Base-by-base conservation (phyloP, 345 rosid genomes). In the Firmiana major region DNA sequence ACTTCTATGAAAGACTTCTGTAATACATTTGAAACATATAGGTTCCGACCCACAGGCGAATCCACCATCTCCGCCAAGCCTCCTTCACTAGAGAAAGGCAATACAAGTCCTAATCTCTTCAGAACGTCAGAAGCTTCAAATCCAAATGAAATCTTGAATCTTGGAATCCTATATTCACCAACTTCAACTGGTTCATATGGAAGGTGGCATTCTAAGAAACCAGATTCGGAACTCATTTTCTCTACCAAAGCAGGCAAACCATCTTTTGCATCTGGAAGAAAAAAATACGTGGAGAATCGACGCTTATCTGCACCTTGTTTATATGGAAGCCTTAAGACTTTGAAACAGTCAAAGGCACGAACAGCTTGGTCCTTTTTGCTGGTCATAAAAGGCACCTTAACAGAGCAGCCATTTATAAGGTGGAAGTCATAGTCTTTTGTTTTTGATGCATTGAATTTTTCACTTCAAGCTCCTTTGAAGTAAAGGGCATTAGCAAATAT, bases 311-410 rank as follows among this genome's bases (percentile, higher is more conserved):
- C 45, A 42, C 82, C 78, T 19, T 58, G 72, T 63, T 75, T 62
- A 69, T 83, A 83, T 7, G 86, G 86, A 34, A 84, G 60, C 38
- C 77, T 58, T 34, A 82, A 72, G 54, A 85, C 63, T 17, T 78
- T 69, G 51, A 60, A 81, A 16, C 79, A 75, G 22, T 80, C 75
- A 31, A 1, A 36, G 73, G 85, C 85, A 0, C 79, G 12, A 1
- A 88, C 72, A 2, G 36, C 54, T 24, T 94, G 98, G 68, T 88
- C 81, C 85, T 93, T 87, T 71, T 84, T 78, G 84, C 91, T 89
- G 63, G 93, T 88, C 98, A 94, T 94, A 77, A 91, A 94, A 2
- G 90, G 91, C 19, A 80, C 95, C 26, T 80, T 74, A 75, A 90
- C 86, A 42, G 85, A 64, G 63, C 75, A 75, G 16, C 92, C 97